These are phyloP conservation scores for Postia placenta DNA, from an alignment of 768 basidiomycete genomes.

Conservation along the genomic window DNA sequence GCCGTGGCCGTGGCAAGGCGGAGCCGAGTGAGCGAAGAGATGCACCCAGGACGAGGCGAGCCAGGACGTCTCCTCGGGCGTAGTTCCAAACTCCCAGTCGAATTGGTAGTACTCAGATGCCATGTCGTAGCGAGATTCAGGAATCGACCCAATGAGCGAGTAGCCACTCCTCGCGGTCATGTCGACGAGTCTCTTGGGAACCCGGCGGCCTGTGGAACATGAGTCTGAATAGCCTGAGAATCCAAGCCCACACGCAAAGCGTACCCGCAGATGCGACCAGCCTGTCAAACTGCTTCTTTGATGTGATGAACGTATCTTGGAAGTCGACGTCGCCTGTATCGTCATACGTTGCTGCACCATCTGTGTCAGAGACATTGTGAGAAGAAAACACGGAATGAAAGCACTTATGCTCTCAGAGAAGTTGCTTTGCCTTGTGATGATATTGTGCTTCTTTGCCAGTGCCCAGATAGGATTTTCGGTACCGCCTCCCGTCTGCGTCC, in stretches of 20 bases:
- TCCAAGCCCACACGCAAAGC: background rate
- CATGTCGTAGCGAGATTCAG: slow-evolving; percentile 37
- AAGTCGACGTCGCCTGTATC: slow-evolving; percentile 43
- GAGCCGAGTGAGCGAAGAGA: slow-evolving; percentile 13
- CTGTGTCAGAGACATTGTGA: background rate
- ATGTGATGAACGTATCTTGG: slow-evolving; percentile 35
- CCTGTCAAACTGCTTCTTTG: slow-evolving; percentile 33
- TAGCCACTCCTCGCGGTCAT: slow-evolving; percentile 49
- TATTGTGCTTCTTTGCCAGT: slow-evolving; percentile 49
- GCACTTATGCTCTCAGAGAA: slow-evolving; percentile 36
- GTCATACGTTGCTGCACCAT: slow-evolving; percentile 45
- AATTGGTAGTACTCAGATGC: slow-evolving; percentile 55
- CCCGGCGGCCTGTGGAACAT: slow-evolving; percentile 35
- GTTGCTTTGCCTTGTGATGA: slow-evolving; percentile 40
- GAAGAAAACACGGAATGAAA: slow-evolving; percentile 15
- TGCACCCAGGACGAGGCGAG: slow-evolving; percentile 59
- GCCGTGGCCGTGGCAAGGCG: slow-evolving; percentile 21
- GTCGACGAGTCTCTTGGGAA: slow-evolving; percentile 45
- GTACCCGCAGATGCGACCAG: slow-evolving; percentile 42
- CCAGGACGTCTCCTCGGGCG: slow-evolving; percentile 59
- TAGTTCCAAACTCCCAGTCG: slow-evolving; percentile 48
- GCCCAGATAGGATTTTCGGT: slow-evolving; percentile 54
- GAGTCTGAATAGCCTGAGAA: background rate
- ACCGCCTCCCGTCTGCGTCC: slow-evolving; percentile 41
- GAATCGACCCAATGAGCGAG: slow-evolving; percentile 39